phyloP scores from a whole-genome alignment of 257 asterid species.

The Echium plantagineum region DNA sequence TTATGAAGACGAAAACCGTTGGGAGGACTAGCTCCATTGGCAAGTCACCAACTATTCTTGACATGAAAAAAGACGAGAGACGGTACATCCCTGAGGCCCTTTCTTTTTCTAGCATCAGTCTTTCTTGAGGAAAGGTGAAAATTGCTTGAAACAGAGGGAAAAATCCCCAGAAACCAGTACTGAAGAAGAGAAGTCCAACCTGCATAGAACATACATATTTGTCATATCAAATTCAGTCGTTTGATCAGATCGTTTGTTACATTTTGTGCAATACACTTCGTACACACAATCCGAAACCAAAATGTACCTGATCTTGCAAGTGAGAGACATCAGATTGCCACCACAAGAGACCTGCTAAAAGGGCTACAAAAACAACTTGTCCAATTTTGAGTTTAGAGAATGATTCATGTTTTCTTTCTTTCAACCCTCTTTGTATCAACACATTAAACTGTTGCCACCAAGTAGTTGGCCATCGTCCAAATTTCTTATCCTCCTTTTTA shows the following conservation, averaged over 20 bases:
- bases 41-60: conserved; percentile 52
- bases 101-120: conserved; percentile 57
- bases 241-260: too few relatives aligned
- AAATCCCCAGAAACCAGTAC: conserved; percentile 68
- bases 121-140: conserved; percentile 70
- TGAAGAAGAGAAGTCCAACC: conserved; percentile 60
- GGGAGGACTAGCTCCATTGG: conserved; percentile 87
- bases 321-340: conserved; percentile 40
- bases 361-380: conserved; percentile 39
- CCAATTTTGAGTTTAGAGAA: conserved; percentile 46
- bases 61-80: conserved; percentile 72
- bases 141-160: conserved; percentile 66
- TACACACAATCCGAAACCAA: too few relatives aligned
- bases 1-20: conserved; percentile 34
- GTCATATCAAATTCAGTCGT: neutral
- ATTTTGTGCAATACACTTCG: too few relatives aligned
- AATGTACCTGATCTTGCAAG: conserved; percentile 70
- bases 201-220: conserved; percentile 12
- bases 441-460: conserved; percentile 74
- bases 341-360: conserved; percentile 60
- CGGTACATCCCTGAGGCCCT: conserved; percentile 79
- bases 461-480: conserved; percentile 40
- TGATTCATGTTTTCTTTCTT: conserved; percentile 61
- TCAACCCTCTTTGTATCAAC: conserved; percentile 50
- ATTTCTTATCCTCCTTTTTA: conserved; percentile 14